Evolutionary conservation across 345 rosid genomes (phyloP), one percentile per base, ranked within the genome.

Genomic region (Firmiana major): DNA sequence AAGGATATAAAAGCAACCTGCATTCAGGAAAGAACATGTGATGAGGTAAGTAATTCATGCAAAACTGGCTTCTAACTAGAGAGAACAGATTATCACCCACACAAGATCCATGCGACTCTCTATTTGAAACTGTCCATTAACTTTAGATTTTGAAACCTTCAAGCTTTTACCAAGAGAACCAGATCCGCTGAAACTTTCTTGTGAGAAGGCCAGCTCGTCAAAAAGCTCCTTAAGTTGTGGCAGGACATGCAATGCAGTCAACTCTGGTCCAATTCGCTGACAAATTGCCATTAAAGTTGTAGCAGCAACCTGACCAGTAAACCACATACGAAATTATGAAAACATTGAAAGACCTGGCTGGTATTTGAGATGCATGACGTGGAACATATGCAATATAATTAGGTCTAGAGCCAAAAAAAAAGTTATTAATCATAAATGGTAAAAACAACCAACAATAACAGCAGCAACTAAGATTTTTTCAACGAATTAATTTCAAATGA

Each of bases 161-260:
- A 73, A 84, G 82, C 77, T 86, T 85, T 82, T 83, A 76, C 84
- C 85, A 57, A 81, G 65, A 71, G 91, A 89, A 69, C 86, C 88
- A 74, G 91, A 84, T 40, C 79, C 81, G 76, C 71, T 76, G 28
- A 75, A 77, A 77, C 80, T 76, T 81, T 91, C 90, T 83, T 86
- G 93, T 78, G 98, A 91, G 91, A 94, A 94, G 59, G 98, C 98
- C 83, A 94, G 91, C 84, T 90, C 98, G 83, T 94, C 91, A 63
- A 94, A 94, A 77, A 94, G 90, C 84, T 86, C 97, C 79, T 92
- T 94, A 60, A 94, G 92, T 82, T 90, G 92, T 26, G 98, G 98
- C 63, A 94, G 86, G 85, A 94, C 92, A 88, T 94, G 93, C 81
- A 81, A 80, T 68, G 91, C 95, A 2, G 94, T 91, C 86, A 94